phyloP scores from a whole-genome alignment of 2,329 filamentous ascomycete species.

The Aspergillus fischeri region DNA sequence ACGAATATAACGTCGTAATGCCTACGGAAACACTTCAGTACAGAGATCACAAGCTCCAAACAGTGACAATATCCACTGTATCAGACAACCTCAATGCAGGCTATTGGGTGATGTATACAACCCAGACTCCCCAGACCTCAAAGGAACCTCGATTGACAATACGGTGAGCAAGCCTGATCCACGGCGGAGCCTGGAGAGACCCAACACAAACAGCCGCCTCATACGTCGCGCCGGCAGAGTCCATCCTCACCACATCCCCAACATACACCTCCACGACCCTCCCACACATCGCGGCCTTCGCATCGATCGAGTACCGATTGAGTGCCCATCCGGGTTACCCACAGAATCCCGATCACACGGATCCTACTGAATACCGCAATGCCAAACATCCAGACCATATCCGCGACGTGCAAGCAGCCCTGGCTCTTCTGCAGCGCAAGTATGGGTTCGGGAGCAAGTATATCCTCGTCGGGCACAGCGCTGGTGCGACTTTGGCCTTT shows the following conservation, averaged over 20 bases:
- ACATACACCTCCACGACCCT: slow-evolving; percentile 6
- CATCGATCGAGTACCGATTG: slow-evolving; percentile 46
- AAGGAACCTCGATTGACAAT: neutral
- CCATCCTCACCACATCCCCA: slow-evolving; percentile 25
- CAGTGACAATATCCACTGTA: slow-evolving; percentile 26
- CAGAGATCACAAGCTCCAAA: slow-evolving; percentile 31
- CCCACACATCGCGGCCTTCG: slow-evolving; percentile 36
- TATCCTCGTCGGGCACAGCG: slow-evolving; percentile 45
- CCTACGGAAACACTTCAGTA: slow-evolving; percentile 21
- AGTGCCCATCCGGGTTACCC: slow-evolving; percentile 40
- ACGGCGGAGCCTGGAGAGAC: slow-evolving; percentile 49
- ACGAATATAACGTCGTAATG: neutral
- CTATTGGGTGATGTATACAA: slow-evolving; percentile 40
- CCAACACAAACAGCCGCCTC: slow-evolving; percentile 35
- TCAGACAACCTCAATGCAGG: slow-evolving; percentile 17
- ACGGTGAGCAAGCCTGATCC: slow-evolving; percentile 37
- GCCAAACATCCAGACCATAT: slow-evolving; percentile 45
- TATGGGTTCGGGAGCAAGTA: slow-evolving; percentile 39
- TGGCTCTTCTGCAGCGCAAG: slow-evolving; percentile 38
- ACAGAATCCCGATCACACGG: slow-evolving; percentile 29
- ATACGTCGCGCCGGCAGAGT: slow-evolving; percentile 33
- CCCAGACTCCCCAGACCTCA: neutral
- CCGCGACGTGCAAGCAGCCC: slow-evolving; percentile 38
- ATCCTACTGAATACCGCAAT: slow-evolving; percentile 26
- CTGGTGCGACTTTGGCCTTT: slow-evolving; percentile 45